Conservation (phyloP, 2,329 filamentous ascomycete genomes). For the Phialophora chinensis region DNA sequence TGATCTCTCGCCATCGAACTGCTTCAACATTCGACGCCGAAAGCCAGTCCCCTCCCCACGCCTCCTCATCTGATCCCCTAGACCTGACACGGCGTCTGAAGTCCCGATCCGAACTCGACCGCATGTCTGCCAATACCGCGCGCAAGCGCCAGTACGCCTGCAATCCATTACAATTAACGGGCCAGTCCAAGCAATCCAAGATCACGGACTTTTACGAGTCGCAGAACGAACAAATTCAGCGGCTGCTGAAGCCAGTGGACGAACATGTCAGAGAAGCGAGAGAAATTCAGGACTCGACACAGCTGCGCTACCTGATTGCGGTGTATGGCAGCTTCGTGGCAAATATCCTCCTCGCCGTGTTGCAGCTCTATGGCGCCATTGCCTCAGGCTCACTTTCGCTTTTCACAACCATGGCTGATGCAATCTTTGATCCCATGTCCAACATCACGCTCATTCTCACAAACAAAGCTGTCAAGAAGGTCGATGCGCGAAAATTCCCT, state of each 20-base stretch:
- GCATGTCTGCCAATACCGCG: slow-evolving; percentile 80
- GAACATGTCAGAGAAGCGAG: slow-evolving; percentile 83
- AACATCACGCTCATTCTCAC: slow-evolving; percentile 87
- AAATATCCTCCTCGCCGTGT: slow-evolving; percentile 75
- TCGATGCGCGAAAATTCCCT: slow-evolving; percentile 85
- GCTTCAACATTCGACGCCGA: slow-evolving; percentile 52
- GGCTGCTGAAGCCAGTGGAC: slow-evolving; percentile 88
- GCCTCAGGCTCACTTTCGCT: slow-evolving; percentile 89
- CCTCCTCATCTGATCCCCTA: slow-evolving; percentile 76
- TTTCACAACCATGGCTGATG: slow-evolving; percentile 97
- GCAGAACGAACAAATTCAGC: slow-evolving; percentile 93
- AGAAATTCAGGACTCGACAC: slow-evolving; percentile 79
- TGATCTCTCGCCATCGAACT: slow-evolving; percentile 35
- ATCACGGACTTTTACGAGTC: slow-evolving; percentile 83
- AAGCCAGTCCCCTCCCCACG: slow-evolving; percentile 61
- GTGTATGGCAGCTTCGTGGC: slow-evolving; percentile 74
- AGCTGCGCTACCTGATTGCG: slow-evolving; percentile 68
- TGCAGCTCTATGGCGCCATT: slow-evolving; percentile 89
- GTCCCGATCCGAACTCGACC: slow-evolving; percentile 73
- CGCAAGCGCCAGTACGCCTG: slow-evolving; percentile 69
- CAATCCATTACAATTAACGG: slow-evolving; percentile 47
- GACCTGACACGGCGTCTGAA: slow-evolving; percentile 79
- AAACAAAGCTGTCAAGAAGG: slow-evolving; percentile 83
- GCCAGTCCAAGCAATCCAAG: slow-evolving; percentile 54
- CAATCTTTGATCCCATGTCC: slow-evolving; percentile 88